These are phyloP conservation scores for Aquilaria sinensis DNA, from an alignment of 345 rosid species.

Conservation along the genomic window DNA sequence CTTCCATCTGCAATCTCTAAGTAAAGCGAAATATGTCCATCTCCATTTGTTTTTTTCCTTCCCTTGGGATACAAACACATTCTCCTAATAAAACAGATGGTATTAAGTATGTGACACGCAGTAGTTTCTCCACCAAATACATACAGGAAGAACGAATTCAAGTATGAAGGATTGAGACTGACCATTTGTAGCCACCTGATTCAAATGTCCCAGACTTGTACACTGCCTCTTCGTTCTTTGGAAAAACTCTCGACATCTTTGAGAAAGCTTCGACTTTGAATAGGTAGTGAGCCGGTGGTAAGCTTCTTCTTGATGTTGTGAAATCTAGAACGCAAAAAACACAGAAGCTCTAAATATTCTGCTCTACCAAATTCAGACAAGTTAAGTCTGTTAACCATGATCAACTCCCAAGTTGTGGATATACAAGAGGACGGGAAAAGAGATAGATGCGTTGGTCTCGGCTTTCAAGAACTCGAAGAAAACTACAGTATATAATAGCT, in stretches of 20 bases:
- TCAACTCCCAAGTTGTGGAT: no score
- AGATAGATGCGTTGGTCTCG: no score
- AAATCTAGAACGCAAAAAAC: no score
- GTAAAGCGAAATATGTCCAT: no score
- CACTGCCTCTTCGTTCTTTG: slow-evolving; percentile 31
- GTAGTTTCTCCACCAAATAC: no score
- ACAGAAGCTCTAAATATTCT: no score
- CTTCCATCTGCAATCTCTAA: not conserved
- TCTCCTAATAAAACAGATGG: slow-evolving; percentile 18
- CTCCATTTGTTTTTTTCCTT: not conserved
- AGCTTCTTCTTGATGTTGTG: no score
- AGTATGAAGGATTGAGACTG: not conserved
- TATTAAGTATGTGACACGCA: not conserved
- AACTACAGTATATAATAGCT: no score
- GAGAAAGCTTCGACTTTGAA: slow-evolving; percentile 47
- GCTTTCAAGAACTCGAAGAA: no score
- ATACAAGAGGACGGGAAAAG: no score
- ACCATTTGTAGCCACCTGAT: slow-evolving; percentile 78
- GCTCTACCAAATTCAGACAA: no score
- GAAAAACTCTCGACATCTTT: slow-evolving; percentile 11
- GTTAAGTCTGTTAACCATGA: no score
- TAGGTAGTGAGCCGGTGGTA: slow-evolving; percentile 42
- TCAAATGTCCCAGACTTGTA: slow-evolving; percentile 57
- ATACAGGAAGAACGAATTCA: not conserved
- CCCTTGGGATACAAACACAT: slow-evolving; percentile 30